Conservation (phyloP, 768 basidiomycete genomes). For the Auriscalpium microsporum region DNA sequence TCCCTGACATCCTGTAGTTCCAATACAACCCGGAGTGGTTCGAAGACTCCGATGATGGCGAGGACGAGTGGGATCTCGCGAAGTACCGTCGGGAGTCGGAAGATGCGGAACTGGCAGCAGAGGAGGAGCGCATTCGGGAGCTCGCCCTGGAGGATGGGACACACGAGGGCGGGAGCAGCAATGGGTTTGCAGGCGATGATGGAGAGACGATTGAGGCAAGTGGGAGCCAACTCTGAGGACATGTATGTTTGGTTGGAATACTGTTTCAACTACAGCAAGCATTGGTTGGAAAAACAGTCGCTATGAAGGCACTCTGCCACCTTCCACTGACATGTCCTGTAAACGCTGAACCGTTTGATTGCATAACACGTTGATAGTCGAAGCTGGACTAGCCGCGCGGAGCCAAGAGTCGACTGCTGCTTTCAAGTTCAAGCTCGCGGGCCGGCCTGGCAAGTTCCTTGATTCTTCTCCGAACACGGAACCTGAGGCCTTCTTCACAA, state of each 20-base stretch:
- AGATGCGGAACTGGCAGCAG: conserved; percentile 46
- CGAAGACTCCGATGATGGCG: conserved; percentile 58
- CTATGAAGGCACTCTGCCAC: too few relatives aligned
- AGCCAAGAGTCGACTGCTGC: too few relatives aligned
- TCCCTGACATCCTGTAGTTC: conserved; percentile 44
- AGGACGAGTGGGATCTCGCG: conserved; percentile 41
- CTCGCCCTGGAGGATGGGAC: conserved; percentile 31
- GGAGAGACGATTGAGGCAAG: not conserved
- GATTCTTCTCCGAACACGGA: too few relatives aligned
- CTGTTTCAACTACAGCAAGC: too few relatives aligned
- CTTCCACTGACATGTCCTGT: too few relatives aligned
- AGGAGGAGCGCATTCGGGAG: conserved; percentile 43
- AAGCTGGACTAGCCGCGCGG: too few relatives aligned
- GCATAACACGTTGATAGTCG: too few relatives aligned
- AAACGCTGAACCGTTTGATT: too few relatives aligned
- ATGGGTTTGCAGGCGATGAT: not conserved
- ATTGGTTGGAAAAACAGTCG: too few relatives aligned
- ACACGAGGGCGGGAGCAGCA: not conserved
- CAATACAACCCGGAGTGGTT: conserved; percentile 96
- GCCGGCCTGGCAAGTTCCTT: too few relatives aligned
- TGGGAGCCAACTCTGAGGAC: not conserved
- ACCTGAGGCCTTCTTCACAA: too few relatives aligned
- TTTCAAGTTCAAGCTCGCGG: too few relatives aligned
- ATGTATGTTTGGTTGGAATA: not conserved
- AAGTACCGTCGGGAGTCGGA: conserved; percentile 57